Percentiles rank a stretch among this genome's conserved stretches.
phyloP scores from a whole-genome alignment of 208 protist species.

The Leishmania turanica region DNA sequence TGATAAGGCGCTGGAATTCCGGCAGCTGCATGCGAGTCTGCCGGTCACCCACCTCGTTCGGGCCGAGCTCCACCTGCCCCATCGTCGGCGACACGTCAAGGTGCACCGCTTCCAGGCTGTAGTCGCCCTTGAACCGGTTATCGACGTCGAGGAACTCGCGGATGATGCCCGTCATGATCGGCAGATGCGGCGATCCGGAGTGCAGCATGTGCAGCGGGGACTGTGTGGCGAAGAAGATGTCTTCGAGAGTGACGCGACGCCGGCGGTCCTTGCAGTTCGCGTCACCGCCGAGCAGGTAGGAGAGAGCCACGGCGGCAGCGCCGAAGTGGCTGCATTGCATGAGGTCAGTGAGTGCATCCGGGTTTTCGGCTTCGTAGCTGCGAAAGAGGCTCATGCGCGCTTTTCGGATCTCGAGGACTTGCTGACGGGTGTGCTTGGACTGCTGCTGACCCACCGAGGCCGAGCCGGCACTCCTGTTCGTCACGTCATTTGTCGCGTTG shows the following conservation, averaged over 20 bases:
- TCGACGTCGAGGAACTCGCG: conserved; percentile 90
- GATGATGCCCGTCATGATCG: conserved; percentile 80
- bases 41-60: conserved; percentile 86
- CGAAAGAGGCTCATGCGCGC: conserved; percentile 72
- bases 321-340: conserved; percentile 85
- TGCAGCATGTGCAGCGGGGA: conserved; percentile 86
- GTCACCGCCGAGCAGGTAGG: conserved; percentile 77
- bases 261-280: conserved; percentile 72
- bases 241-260: conserved; percentile 83
- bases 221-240: conserved; percentile 93
- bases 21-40: conserved; percentile 85
- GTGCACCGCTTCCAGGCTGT: conserved; percentile 78
- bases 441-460: conserved; percentile 39
- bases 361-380: conserved; percentile 67
- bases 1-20: conserved; percentile 77
- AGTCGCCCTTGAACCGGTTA: conserved; percentile 88
- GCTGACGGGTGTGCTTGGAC: conserved; percentile 65
- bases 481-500: conserved; percentile 16
- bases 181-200: conserved; percentile 64
- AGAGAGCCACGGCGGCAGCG: conserved; percentile 68
- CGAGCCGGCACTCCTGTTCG: conserved; percentile 31
- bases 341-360: conserved; percentile 40
- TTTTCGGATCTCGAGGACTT: conserved; percentile 69
- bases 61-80: conserved; percentile 84
- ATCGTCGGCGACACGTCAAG: conserved; percentile 83